Percentiles rank a stretch among this genome's conserved stretches.
These are phyloP conservation scores for Beauveria australis DNA, from an alignment of 2,329 filamentous ascomycete genomes.

Conservation along the genomic window DNA sequence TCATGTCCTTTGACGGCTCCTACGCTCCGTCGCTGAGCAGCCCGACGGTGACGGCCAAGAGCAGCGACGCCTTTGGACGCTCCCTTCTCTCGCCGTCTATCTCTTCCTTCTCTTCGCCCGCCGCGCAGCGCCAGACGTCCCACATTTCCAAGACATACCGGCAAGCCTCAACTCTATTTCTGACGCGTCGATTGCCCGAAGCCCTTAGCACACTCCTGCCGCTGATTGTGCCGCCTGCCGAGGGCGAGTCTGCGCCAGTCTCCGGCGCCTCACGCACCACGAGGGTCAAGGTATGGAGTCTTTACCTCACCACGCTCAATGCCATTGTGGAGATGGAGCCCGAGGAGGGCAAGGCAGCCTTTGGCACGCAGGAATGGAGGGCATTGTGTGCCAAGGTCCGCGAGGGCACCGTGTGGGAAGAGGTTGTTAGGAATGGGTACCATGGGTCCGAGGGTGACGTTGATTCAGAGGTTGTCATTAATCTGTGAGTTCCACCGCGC, in stretches of 20 bases:
- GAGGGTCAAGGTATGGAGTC: constrained; percentile 91
- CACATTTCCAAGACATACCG: constrained; percentile 89
- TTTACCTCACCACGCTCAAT: constrained; percentile 91
- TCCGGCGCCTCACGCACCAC: constrained; percentile 73
- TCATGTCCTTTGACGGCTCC: constrained; percentile 37
- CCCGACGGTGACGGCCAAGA: constrained; percentile 31
- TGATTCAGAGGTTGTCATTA: constrained; percentile 89
- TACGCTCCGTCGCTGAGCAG: constrained; percentile 29
- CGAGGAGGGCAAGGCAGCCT: constrained; percentile 81
- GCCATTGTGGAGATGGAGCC: constrained; percentile 80
- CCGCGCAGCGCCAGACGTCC: constrained; percentile 52
- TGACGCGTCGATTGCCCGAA: constrained; percentile 88
- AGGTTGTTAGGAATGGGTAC: constrained; percentile 81
- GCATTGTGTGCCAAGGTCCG: constrained; percentile 73
- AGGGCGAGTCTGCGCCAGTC: constrained; percentile 60
- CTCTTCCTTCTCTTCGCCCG: constrained; percentile 58
- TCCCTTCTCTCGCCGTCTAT: constrained; percentile 55
- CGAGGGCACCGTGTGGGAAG: constrained; percentile 89
- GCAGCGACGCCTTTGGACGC: constrained; percentile 39
- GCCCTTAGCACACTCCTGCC: constrained; percentile 78
- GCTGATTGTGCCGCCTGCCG: constrained; percentile 57
- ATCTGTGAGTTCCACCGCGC: constrained; percentile 50
- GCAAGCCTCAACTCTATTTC: constrained; percentile 85
- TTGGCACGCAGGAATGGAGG: constrained; percentile 82
- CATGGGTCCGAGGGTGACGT: constrained; percentile 82